phyloP scores from a whole-genome alignment of 495 filamentous ascomycete species.

The Xylaria curta region DNA sequence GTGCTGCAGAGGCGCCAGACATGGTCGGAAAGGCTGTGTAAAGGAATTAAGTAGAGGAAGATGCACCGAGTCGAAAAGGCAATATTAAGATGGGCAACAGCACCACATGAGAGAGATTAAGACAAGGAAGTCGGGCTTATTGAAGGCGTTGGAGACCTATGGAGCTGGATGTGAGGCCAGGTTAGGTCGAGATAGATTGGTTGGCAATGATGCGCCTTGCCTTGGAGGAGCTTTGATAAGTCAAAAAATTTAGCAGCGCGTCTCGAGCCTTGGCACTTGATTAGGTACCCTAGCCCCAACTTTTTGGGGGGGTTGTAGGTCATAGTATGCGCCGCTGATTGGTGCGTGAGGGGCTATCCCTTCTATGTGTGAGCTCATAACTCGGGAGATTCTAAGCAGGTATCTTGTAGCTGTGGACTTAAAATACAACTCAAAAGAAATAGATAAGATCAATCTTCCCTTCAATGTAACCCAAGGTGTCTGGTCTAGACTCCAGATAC shows the following conservation, averaged over 20 bases:
- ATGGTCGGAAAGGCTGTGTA: slow-evolving; percentile 34
- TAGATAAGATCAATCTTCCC: background rate
- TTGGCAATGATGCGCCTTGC: slow-evolving; percentile 28
- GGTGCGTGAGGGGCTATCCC: background rate
- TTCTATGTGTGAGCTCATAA: background rate
- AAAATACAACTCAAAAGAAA: background rate
- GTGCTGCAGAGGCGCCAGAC: slow-evolving; percentile 50
- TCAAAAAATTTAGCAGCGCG: slow-evolving; percentile 30
- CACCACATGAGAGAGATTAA: background rate
- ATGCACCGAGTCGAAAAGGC: background rate
- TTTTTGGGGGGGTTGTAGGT: background rate
- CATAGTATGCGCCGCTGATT: slow-evolving; percentile 14
- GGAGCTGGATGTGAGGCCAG: background rate
- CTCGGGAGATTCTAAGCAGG: background rate
- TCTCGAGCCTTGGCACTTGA: slow-evolving; percentile 21
- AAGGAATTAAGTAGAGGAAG: background rate
- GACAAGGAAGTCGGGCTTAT: background rate
- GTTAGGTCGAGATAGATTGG: background rate
- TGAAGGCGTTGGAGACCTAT: background rate
- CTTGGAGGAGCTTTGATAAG: slow-evolving; percentile 20
- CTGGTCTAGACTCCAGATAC: too few relatives aligned
- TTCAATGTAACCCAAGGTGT: too few relatives aligned
- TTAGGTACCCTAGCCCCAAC: background rate
- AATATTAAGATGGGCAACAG: background rate
- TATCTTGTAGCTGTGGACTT: background rate